Evolutionary conservation across 345 rosid species (phyloP).

Genomic region (Citrus medica): DNA sequence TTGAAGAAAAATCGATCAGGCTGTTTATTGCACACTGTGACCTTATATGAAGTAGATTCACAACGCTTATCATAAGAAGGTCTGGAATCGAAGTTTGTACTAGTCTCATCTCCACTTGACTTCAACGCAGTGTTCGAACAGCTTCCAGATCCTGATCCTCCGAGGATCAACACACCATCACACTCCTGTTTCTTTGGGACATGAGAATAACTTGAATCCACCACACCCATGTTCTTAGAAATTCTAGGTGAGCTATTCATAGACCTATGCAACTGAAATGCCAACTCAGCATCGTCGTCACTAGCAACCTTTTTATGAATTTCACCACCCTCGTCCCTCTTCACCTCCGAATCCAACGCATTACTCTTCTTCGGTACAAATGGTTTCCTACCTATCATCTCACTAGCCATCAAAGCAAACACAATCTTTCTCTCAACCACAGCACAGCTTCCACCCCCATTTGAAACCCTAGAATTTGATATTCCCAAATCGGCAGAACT

Average conservation of each 20-base stretch:
- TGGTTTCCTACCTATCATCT: conserved; percentile 22
- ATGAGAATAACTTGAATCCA: conserved; percentile 4
- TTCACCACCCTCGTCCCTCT: not conserved
- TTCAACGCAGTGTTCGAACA: conserved; percentile 24
- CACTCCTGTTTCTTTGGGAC: not conserved
- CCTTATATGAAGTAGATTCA: conserved; percentile 1
- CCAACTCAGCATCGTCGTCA: conserved; percentile 30
- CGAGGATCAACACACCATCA: not conserved
- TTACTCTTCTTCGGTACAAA: conserved; percentile 6
- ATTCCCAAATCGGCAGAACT: not conserved
- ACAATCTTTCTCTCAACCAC: conserved; percentile 20
- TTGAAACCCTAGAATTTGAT: conserved; percentile 14
- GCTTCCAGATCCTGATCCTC: conserved; percentile 10
- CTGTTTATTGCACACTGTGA: conserved; percentile 4
- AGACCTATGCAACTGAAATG: conserved; percentile 29
- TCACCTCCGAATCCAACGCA: conserved; percentile 13
- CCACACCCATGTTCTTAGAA: conserved; percentile 21
- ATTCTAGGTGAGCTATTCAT: conserved; percentile 33
- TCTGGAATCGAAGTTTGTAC: conserved; percentile 15
- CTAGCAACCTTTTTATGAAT: not conserved
- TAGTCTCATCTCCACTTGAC: conserved; percentile 16
- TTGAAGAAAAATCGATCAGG: conserved; percentile 32
- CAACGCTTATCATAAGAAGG: conserved; percentile 10
- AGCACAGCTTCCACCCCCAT: conserved; percentile 4
- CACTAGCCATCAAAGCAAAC: conserved; percentile 27